Evolutionary conservation across 805 yeast genomes (phyloP).

Genomic region (Yarrowia alimentaria): DNA sequence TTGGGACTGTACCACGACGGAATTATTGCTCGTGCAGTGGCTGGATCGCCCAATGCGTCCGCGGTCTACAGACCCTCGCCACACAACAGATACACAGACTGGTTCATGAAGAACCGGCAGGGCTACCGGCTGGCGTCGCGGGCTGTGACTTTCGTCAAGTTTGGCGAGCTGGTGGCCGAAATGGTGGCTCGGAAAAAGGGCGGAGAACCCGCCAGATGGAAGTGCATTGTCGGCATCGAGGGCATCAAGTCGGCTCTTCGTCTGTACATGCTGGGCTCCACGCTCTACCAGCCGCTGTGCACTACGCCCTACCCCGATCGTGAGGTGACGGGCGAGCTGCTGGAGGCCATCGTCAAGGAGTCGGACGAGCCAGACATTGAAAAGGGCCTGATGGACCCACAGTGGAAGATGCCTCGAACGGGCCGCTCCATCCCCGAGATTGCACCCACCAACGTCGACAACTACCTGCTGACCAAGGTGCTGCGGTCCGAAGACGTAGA

Average conservation of each 20-base stretch:
- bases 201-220: conserved; percentile 38
- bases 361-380: conserved; percentile 15
- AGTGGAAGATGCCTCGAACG: conserved; percentile 36
- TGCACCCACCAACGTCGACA: conserved; percentile 31
- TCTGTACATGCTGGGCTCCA: conserved; percentile 36
- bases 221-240: conserved; percentile 38
- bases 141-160: conserved; percentile 37
- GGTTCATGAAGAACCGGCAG: conserved; percentile 29
- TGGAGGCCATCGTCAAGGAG: conserved; percentile 29
- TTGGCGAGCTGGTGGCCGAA: conserved; percentile 42
- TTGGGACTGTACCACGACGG: conserved; percentile 43
- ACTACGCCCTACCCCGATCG: conserved; percentile 39
- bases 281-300: conserved; percentile 37
- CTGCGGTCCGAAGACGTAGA: conserved; percentile 40
- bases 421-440: conserved; percentile 32
- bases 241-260: conserved; percentile 39
- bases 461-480: conserved; percentile 35
- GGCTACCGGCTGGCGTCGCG: conserved; percentile 38
- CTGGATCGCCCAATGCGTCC: conserved; percentile 31
- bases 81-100: conserved; percentile 38
- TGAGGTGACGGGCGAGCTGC: conserved; percentile 40
- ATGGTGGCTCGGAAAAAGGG: conserved; percentile 38
- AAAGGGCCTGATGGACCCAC: conserved; percentile 13
- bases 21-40: conserved; percentile 38
- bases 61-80: conserved; percentile 30